Evolutionary conservation across 164 flowering plant genomes (phyloP).

Genomic region (Tinospora cordifolia): DNA sequence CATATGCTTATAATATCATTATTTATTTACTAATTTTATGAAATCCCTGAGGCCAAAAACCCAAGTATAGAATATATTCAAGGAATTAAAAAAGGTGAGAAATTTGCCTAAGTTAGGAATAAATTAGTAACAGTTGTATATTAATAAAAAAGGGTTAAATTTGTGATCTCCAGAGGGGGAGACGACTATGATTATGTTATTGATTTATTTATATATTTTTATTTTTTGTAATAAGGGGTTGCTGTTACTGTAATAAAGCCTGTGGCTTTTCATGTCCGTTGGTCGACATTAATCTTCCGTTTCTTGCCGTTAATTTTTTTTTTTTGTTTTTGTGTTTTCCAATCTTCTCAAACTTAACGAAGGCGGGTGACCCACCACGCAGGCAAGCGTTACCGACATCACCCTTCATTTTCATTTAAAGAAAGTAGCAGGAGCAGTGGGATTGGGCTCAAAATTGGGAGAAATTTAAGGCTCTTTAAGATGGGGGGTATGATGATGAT

Average conservation of each 20-base stretch:
- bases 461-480: constrained; percentile 4
- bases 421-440: neutral
- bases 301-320: neutral
- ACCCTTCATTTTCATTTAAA: neutral
- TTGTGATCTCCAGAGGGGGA: neutral
- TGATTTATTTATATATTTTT: too few relatives aligned
- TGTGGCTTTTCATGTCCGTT: neutral
- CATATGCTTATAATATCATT: neutral
- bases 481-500: neutral
- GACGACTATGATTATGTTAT: too few relatives aligned
- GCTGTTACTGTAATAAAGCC: neutral
- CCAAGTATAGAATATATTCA: neutral
- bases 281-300: neutral
- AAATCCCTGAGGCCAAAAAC: neutral
- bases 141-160: neutral
- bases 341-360: constrained; percentile 2
- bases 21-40: neutral
- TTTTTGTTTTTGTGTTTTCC: neutral
- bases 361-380: neutral
- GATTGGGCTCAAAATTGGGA: neutral
- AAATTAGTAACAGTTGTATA: neutral
- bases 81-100: neutral
- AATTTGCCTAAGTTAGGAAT: neutral
- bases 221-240: too few relatives aligned
- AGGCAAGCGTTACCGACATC: constrained; percentile 8